These are phyloP conservation scores for Ganoderma boninense DNA, from an alignment of 1,284 basidiomycete genomes.

Conservation along the genomic window DNA sequence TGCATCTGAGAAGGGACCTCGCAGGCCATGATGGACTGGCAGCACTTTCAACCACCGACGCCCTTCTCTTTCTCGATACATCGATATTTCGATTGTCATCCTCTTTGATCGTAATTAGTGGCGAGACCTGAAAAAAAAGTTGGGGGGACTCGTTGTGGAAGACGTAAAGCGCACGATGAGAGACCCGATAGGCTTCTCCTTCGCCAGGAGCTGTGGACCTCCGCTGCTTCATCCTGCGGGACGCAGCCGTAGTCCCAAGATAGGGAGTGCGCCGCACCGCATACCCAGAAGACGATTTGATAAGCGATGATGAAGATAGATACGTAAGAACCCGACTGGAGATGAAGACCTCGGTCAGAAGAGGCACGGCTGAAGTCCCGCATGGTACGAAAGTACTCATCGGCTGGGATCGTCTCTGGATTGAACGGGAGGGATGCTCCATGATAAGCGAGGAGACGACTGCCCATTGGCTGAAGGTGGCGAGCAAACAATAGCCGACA, in stretches of 20 bases:
- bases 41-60: not conserved
- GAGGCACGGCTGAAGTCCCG: not conserved
- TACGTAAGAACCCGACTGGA: conserved; percentile 51
- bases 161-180: conserved; percentile 39
- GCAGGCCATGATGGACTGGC: conserved; percentile 4
- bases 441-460: conserved; percentile 58
- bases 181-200: conserved; percentile 49
- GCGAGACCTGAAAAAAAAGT: conserved; percentile 6
- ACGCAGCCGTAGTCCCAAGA: conserved; percentile 52
- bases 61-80: conserved; percentile 23
- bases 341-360: not conserved
- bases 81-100: conserved; percentile 22
- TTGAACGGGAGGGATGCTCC: conserved; percentile 55
- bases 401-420: conserved; percentile 48
- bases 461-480: conserved; percentile 50
- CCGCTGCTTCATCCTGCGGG: conserved; percentile 49
- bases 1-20: conserved; percentile 16
- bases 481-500: not conserved
- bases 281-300: conserved; percentile 49
- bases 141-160: conserved; percentile 19
- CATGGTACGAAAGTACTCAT: conserved; percentile 35
- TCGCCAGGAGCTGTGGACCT: conserved; percentile 45
- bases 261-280: conserved; percentile 47
- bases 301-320: conserved; percentile 52
- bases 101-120: not conserved